These are phyloP conservation scores for Cercospora berteroae DNA, from an alignment of 2,329 filamentous ascomycete species.

Conservation along the genomic window DNA sequence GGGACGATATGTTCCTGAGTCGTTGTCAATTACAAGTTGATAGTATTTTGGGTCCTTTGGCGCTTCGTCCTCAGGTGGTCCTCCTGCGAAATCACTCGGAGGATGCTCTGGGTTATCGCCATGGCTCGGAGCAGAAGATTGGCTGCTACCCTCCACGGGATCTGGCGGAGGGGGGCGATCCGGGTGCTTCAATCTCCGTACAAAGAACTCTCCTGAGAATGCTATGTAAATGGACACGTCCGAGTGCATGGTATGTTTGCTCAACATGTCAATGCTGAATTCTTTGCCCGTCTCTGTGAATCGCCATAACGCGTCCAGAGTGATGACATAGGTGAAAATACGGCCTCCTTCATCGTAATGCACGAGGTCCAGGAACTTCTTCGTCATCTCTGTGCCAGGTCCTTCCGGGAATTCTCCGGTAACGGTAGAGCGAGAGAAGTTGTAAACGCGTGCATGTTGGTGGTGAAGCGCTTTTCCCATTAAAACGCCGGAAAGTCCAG, in stretches of 20 bases:
- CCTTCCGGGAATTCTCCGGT: slow-evolving; percentile 61
- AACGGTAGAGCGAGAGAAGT: slow-evolving; percentile 74
- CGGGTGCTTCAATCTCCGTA: slow-evolving; percentile 64
- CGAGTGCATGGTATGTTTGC: slow-evolving; percentile 96
- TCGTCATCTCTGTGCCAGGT: slow-evolving; percentile 67
- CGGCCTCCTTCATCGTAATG: slow-evolving; percentile 84
- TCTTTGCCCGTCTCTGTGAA: slow-evolving; percentile 97
- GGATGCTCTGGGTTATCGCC: slow-evolving; percentile 52
- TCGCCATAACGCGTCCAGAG: slow-evolving; percentile 78
- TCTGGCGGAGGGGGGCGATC: slow-evolving; percentile 43
- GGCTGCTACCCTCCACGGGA: slow-evolving; percentile 46
- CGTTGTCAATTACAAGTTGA: slow-evolving; percentile 91
- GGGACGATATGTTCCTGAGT: slow-evolving; percentile 88
- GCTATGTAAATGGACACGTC: slow-evolving; percentile 89
- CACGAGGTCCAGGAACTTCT: slow-evolving; percentile 79
- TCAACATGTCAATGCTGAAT: slow-evolving; percentile 88
- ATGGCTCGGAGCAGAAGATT: slow-evolving; percentile 43
- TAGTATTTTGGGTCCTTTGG: slow-evolving; percentile 62
- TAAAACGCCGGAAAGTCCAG: slow-evolving; percentile 73
- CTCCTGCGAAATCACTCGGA: slow-evolving; percentile 49
- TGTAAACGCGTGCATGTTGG: slow-evolving; percentile 86
- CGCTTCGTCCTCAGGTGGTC: slow-evolving; percentile 43
- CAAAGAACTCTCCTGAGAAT: slow-evolving; percentile 89
- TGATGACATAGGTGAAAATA: slow-evolving; percentile 89
- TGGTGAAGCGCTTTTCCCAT: slow-evolving; percentile 84